Evolutionary conservation across 2,329 filamentous ascomycete species (phyloP), one percentile per base, ranked within the genome.

Genomic region (Colletotrichum karsti): DNA sequence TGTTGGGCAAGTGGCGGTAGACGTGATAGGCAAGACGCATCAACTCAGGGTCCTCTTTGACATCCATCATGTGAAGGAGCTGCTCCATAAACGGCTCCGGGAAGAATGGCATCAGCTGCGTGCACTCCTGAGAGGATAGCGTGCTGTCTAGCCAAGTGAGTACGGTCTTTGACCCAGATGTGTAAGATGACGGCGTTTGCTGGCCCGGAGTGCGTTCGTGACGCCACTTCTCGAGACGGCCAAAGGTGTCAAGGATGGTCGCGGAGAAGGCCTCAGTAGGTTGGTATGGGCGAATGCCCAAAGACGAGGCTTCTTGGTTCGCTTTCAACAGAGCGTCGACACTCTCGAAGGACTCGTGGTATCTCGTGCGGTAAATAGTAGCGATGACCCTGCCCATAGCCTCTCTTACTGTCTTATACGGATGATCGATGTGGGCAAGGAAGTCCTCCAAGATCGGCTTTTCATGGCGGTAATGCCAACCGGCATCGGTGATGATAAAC

Each of bases 41-140:
- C 2, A 99, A 87, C 79, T 99, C 97, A 0, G 94, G 94, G 74
- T 99, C 96, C 79, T 99, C 96, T 79, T 98, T 98, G 78, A 99
- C 94, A 76, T 99, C 96, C 95, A 99, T 99, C 96, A 99, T 99
- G 83, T 99, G 95, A 58, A 99, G 84, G 13, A 99, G 88, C 77
- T 98, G 93, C 74, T 96, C 93, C 78, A 97, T 96, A 76, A 98
- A 95, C 0, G 92, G 86, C 37, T 93, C 88, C 0, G 94, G 92
- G 84, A 99, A 98, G 87, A 98, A 98, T 4, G 91, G 90, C 18
- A 97, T 90, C 13, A 99, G 88, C 76, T 96, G 92, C 0, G 90
- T 97, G 80, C 96, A 99, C 77, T 98, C 96, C 71, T 97, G 93
- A 1, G 94, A 97, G 3, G 93, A 94, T 3, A 99, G 85, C 15